Conservation (phyloP, 495 filamentous ascomycete genomes). For the Aspergillus asperescens region DNA sequence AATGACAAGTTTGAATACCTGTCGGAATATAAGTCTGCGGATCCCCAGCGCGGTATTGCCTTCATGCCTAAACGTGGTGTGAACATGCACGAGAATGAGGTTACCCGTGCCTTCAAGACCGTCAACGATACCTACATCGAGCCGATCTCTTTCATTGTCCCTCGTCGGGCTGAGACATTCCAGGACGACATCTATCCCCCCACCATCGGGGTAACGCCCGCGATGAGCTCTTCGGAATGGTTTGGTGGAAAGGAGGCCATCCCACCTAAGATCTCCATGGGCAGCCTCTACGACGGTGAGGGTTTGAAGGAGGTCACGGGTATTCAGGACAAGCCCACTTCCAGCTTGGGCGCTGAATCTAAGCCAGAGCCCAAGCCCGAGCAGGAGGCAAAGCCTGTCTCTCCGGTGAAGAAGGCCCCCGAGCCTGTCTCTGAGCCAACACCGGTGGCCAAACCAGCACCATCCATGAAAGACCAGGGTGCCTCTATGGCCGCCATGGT, state of each 20-base stretch:
- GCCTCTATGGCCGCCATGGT: constrained; percentile 78
- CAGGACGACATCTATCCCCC: constrained; percentile 96
- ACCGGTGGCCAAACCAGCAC: constrained; percentile 49
- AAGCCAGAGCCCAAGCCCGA: constrained; percentile 46
- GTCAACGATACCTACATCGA: constrained; percentile 92
- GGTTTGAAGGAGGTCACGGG: constrained; percentile 66
- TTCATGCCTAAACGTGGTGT: constrained; percentile 94
- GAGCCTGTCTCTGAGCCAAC: constrained; percentile 39
- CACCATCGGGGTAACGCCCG: constrained; percentile 67
- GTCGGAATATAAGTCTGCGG: constrained; percentile 89
- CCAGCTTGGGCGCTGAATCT: constrained; percentile 40
- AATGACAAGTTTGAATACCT: constrained; percentile 97
- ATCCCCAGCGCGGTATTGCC: constrained; percentile 90
- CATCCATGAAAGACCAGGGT: constrained; percentile 75
- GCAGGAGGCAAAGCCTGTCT: constrained; percentile 46
- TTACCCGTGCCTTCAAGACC: constrained; percentile 94
- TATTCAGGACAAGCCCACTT: constrained; percentile 59
- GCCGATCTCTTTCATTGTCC: constrained; percentile 95
- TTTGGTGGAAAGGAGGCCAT: constrained; percentile 74
- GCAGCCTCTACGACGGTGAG: constrained; percentile 80
- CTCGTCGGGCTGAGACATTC: constrained; percentile 91
- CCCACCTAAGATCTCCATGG: constrained; percentile 87
- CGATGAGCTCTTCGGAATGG: constrained; percentile 78
- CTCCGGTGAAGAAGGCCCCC: constrained; percentile 32
- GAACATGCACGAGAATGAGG: constrained; percentile 93